Conservation (phyloP, 2,329 filamentous ascomycete species). For the Aspergillus fijiensis region DNA sequence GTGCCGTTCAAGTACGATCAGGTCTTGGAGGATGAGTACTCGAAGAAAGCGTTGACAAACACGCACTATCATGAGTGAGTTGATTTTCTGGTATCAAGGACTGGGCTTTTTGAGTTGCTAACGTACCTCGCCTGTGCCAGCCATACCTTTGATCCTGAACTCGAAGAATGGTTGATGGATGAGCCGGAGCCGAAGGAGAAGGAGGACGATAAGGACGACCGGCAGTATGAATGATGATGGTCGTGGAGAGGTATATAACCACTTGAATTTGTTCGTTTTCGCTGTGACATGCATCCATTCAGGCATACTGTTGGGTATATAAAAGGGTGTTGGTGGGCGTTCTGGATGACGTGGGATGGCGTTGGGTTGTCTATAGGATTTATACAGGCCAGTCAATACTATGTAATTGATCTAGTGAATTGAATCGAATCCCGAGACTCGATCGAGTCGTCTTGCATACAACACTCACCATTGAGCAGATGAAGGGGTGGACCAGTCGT, state of each 20-base stretch:
- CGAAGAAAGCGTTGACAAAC: slow-evolving; percentile 33
- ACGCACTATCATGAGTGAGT: slow-evolving; percentile 41
- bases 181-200: slow-evolving; percentile 14
- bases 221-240: slow-evolving; percentile 19
- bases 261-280: neutral
- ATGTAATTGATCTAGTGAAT: neutral
- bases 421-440: neutral
- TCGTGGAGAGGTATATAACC: neutral
- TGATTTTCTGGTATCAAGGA: neutral
- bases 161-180: slow-evolving; percentile 37
- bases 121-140: slow-evolving; percentile 22
- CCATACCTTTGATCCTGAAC: slow-evolving; percentile 38
- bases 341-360: neutral
- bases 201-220: slow-evolving; percentile 12
- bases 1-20: slow-evolving; percentile 57
- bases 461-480: neutral
- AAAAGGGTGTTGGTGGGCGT: neutral
- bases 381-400: neutral
- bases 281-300: neutral
- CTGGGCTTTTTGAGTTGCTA: slow-evolving; percentile 6
- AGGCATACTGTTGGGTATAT: neutral
- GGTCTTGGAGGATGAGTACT: slow-evolving; percentile 43
- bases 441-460: too few species aligned
- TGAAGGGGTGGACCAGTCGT: neutral
- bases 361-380: neutral